Percentiles rank a stretch among this genome's conserved stretches.
Conservation (phyloP, 129 eudicot species). For the Pittosporum tobira region DNA sequence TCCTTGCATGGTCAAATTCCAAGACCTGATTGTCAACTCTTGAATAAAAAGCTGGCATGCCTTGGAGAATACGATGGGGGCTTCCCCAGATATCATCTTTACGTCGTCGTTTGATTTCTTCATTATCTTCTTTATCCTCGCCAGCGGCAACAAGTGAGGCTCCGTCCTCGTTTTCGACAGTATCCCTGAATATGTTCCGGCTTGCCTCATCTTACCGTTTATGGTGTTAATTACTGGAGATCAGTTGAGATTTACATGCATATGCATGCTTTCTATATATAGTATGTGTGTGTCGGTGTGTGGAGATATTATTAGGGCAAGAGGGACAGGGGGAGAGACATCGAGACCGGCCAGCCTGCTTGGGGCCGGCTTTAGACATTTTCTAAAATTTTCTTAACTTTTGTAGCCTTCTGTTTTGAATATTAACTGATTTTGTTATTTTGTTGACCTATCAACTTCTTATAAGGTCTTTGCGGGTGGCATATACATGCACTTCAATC, state of each 20-base stretch:
- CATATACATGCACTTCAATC: too few species aligned
- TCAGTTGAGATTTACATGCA: background rate
- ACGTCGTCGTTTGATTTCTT: conserved; percentile 70
- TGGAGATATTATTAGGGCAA: background rate
- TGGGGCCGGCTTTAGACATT: background rate
- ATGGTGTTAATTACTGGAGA: background rate
- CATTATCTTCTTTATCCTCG: conserved; percentile 87
- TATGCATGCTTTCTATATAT: background rate
- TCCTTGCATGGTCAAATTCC: conserved; percentile 54
- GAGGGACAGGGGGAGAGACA: too few species aligned
- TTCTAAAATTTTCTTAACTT: background rate
- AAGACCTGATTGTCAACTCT: conserved; percentile 58
- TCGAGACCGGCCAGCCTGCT: conserved; percentile 14
- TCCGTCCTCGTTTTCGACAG: conserved; percentile 48
- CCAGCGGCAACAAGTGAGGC: conserved; percentile 60
- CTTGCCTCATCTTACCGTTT: conserved; percentile 41
- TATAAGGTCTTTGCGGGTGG: too few species aligned
- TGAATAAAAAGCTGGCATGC: conserved; percentile 72
- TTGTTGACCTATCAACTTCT: too few species aligned
- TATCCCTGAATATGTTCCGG: conserved; percentile 52
- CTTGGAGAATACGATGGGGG: conserved; percentile 71
- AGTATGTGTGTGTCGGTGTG: background rate
- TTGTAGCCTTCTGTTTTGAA: too few species aligned
- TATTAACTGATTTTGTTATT: too few species aligned
- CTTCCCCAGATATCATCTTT: conserved; percentile 80